Evolutionary conservation across 306 rosid species (phyloP).

Genomic region (Styphnolobium japonicum): DNA sequence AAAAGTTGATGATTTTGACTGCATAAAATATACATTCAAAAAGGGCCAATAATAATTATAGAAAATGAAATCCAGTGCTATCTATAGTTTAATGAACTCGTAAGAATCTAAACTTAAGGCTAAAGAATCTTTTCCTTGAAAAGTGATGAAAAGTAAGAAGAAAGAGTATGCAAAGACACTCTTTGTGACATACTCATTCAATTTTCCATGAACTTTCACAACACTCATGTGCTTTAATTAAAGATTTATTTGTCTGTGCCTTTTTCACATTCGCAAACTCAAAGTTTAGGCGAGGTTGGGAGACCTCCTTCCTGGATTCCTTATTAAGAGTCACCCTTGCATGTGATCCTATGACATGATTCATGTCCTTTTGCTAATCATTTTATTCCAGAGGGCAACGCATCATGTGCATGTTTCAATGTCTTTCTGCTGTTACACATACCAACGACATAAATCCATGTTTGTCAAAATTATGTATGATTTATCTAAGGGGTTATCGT

Average conservation of each 20-base stretch:
- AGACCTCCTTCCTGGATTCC: constrained; percentile 24
- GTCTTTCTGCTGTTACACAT: constrained; percentile 21
- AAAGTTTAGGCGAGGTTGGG: not conserved
- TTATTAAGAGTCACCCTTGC: not conserved
- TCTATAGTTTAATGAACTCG: not conserved
- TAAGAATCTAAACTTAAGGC: not conserved
- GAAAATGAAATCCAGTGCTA: not conserved
- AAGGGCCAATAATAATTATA: not conserved
- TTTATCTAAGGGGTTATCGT: not conserved
- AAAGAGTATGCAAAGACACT: not conserved
- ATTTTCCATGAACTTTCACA: not conserved
- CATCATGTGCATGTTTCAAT: constrained; percentile 21
- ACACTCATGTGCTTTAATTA: not conserved
- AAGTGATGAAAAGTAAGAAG: not conserved
- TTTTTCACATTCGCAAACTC: not conserved
- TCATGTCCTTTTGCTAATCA: constrained; percentile 15
- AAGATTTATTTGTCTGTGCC: not conserved
- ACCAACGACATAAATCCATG: constrained; percentile 24
- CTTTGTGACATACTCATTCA: not conserved
- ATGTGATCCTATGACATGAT: constrained; percentile 13
- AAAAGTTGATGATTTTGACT: not conserved
- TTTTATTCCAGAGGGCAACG: not conserved
- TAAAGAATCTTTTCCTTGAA: not conserved
- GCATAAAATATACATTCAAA: not conserved
- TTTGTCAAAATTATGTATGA: not conserved